These are phyloP conservation scores for Globisporangium splendens DNA, from an alignment of 352 stramenopile species.

Conservation along the genomic window DNA sequence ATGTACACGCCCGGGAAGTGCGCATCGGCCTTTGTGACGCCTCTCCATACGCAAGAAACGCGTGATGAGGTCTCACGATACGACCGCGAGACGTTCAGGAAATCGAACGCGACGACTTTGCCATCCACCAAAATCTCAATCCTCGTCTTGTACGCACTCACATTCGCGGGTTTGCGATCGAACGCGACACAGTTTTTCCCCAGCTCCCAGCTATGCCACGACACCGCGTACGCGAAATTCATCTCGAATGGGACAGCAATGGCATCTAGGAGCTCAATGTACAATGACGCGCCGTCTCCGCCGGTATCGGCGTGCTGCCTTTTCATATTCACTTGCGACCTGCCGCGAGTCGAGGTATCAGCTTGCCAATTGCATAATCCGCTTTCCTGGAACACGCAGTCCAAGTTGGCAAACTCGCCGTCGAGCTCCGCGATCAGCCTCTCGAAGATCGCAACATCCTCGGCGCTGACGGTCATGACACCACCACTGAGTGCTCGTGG, in stretches of 20 bases:
- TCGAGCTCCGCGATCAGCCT: neutral
- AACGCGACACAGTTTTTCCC: neutral
- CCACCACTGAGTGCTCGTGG: neutral
- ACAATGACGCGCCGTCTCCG: neutral
- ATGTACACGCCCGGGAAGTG: constrained; percentile 3
- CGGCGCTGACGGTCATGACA: constrained; percentile 2
- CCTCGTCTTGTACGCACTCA: neutral
- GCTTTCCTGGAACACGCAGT: constrained; percentile 33
- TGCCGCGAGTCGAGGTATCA: constrained; percentile 13
- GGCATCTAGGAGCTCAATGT: constrained; percentile 4
- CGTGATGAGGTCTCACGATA: neutral
- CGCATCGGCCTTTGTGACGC: neutral
- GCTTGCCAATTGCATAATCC: constrained; percentile 31
- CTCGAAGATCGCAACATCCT: constrained; percentile 2
- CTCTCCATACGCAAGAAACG: constrained; percentile 3
- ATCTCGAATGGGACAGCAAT: neutral
- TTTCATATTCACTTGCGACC: neutral
- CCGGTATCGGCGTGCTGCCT: neutral
- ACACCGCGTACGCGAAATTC: neutral
- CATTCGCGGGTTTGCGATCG: neutral
- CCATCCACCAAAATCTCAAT: neutral
- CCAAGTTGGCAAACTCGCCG: neutral
- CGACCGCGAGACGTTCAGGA: neutral
- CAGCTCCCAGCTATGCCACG: constrained; percentile 7
- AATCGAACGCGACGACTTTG: neutral